Evolutionary conservation across 208 protist genomes (phyloP), one percentile per base, ranked within the genome.

Genomic region (Crithidia acanthocephali): DNA sequence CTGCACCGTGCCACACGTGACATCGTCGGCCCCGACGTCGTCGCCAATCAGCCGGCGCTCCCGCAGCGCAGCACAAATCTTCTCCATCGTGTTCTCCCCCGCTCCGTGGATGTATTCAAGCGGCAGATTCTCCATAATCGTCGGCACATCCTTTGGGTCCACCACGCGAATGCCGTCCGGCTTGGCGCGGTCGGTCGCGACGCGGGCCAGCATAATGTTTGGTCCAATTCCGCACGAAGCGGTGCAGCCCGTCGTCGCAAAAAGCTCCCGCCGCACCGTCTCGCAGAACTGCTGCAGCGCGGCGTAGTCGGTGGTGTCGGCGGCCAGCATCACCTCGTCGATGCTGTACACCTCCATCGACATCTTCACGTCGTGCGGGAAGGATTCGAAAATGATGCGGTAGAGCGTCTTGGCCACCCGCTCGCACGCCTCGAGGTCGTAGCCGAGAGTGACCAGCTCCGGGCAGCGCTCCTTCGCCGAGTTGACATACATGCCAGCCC

Each of bases 401-500:
- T 97, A 97, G 52, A 97, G 74, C 47, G 60, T 81, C 64, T 87
- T 88, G 20, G 76, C 74, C 0, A 90, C 76, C 1, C 71, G 63
- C 70, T 87, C 86, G 47, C 84, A 97, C 25, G 80, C 71, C 33
- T 89, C 74, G 22, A 98, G 85, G 72, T 98, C 92, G 69, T 98
- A 98, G 40, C 90, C 88, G 18, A 98, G 57, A 15, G 88, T 86
- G 7, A 92, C 72, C n/a, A 98, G 74, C 13, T 94, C 74, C 20
- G 93, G 93, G 67, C 97, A 98, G 13, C 91, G 61, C 71, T 87
- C 80, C 52, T 79, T 79, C 22, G 95, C 97, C 18, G 81, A 51
- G 63, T 84, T 89, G 28, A 97, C 86, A 81, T 95, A 98, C 95
- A 98, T 98, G 22, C 95, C 97, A 25, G 90, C 92, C 35, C 67